Conservation (phyloP, 2,329 filamentous ascomycete genomes). For the Clonostachys byssicola region DNA sequence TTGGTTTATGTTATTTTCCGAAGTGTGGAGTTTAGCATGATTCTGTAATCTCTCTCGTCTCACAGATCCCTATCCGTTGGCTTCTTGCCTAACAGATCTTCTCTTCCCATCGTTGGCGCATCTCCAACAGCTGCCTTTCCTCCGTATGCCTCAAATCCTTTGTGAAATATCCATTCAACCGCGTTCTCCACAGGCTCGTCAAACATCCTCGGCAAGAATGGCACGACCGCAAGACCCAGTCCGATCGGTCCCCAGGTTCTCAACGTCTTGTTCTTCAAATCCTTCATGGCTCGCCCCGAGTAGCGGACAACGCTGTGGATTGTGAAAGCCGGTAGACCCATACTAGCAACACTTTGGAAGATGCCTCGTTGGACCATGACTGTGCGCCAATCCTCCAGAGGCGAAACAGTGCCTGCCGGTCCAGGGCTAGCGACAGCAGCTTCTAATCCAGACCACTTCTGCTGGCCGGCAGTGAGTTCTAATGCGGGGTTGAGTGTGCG, state of each 20-base stretch:
- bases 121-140: conserved; percentile 54
- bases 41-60: too few species aligned
- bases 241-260: conserved; percentile 91
- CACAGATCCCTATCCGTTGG: conserved; percentile 8
- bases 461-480: conserved; percentile 44
- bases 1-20: too few species aligned
- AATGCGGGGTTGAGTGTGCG: conserved; percentile 65
- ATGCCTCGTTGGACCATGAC: conserved; percentile 89
- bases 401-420: conserved; percentile 45
- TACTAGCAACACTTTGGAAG: conserved; percentile 87
- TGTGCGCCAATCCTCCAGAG: conserved; percentile 84
- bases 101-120: conserved; percentile 47
- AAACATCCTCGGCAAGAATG: conserved; percentile 79
- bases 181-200: conserved; percentile 90
- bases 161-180: conserved; percentile 87
- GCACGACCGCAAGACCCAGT: conserved; percentile 72
- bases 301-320: conserved; percentile 93
- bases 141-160: conserved; percentile 70
- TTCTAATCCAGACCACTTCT: conserved; percentile 41
- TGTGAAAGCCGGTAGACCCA: conserved; percentile 91
- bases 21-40: too few species aligned
- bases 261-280: conserved; percentile 68
- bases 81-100: conserved; percentile 30
- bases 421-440: conserved; percentile 14
- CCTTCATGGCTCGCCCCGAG: conserved; percentile 80